Percentiles rank a stretch among this genome's conserved stretches.
Conservation (phyloP, 139 green algal species). For the Tetraselmis striata region DNA sequence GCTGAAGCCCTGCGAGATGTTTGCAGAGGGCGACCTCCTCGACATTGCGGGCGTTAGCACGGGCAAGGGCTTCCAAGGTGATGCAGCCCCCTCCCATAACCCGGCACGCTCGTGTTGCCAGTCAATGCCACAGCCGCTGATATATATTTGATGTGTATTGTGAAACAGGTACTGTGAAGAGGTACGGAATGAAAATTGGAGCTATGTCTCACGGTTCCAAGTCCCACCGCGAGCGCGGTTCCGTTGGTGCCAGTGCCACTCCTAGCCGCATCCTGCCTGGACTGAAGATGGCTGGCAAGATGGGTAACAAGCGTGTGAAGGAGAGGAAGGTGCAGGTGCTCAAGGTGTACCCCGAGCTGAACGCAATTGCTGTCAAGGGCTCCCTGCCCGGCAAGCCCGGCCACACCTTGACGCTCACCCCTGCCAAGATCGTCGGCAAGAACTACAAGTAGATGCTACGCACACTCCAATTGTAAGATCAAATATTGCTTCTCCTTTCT, state of each 20-base stretch:
- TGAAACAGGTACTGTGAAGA: slow-evolving; percentile 87
- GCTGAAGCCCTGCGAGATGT: slow-evolving; percentile 77
- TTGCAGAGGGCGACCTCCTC: slow-evolving; percentile 87
- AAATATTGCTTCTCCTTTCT: no score
- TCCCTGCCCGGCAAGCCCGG: slow-evolving; percentile 89
- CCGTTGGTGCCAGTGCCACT: slow-evolving; percentile 81
- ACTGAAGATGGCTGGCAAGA: slow-evolving; percentile 89
- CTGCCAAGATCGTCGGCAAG: slow-evolving; percentile 61
- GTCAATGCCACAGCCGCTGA: slow-evolving; percentile 2
- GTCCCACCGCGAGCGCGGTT: slow-evolving; percentile 89
- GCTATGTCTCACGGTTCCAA: slow-evolving; percentile 98
- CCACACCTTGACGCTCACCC: slow-evolving; percentile 83
- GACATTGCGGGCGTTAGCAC: slow-evolving; percentile 86
- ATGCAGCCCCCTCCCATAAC: no score
- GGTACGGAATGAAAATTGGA: slow-evolving; percentile 83
- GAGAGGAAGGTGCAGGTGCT: slow-evolving; percentile 74
- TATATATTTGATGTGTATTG: neutral
- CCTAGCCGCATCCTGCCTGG: slow-evolving; percentile 89
- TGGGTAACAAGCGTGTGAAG: slow-evolving; percentile 81
- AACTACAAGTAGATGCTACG: no score
- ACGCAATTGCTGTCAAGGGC: slow-evolving; percentile 87
- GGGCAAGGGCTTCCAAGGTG: slow-evolving; percentile 89
- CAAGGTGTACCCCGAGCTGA: slow-evolving; percentile 70
- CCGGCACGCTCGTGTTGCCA: no score
- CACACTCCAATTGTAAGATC: no score